Base-by-base conservation (phyloP, 805 yeast genomes). In the Candida rishiriensis region DNA sequence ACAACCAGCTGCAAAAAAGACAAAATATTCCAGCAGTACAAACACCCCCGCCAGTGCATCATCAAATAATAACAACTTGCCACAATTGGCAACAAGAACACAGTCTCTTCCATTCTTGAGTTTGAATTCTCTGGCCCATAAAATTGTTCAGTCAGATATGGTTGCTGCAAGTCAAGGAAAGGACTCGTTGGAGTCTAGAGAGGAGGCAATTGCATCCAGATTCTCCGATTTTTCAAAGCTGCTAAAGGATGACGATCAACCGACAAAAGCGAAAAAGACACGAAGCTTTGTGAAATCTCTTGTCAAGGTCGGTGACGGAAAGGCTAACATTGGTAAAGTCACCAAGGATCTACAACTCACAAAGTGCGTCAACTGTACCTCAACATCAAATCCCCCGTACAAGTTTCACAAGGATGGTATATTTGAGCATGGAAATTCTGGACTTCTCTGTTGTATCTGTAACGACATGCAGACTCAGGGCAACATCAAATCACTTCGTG, bases 341-440 rank as follows among this genome's bases (percentile, higher is more conserved):
- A 16, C 46, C 34, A 46, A 46, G 17, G 39, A 47, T 8, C 26
- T 18, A 16, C n/a, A 34, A 15, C 39, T 44, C 13, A 55, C 48
- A 36, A 54, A 52, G 39, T 65, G 69, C 43, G 50, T 65, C 34
- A 65, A 65, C 43, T 65, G 69, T 48, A 49, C 58, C 2, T 52
- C 60, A 9, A 48, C 47, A 1, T 43, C 59, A 2, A 48, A 56
- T 40, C 65, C 62, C 3, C 67, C 67, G 13, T 65, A 57, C 49
- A 64, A 56, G 43, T 65, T 55, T 38, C 56, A 60, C 46, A 56
- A 52, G 29, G 63, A 58, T 18, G 69, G 69, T 2, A 54, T 64
- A 8, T 65, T 61, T 39, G 65, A 63, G 46, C 55, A 56, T 40
- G 68, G 65, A 10, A 65, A 65, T 48, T 52, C 68, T 2, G 69